Percentiles rank a stretch among this genome's conserved stretches.
Evolutionary conservation across 495 filamentous ascomycete genomes (phyloP).

Genomic region (Penicillium canariense): DNA sequence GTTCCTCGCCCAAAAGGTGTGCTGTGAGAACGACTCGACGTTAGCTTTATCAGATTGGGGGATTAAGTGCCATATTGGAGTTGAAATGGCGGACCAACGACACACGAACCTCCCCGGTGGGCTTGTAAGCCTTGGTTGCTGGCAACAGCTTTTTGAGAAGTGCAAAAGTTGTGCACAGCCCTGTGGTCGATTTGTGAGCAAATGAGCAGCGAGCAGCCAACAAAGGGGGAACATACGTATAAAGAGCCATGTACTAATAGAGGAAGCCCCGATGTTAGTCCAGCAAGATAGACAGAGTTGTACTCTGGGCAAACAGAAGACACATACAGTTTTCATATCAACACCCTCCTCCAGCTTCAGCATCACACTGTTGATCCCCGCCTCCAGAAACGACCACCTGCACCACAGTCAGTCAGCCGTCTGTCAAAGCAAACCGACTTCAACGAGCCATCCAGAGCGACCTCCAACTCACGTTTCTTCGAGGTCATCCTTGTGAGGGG

Average conservation of each 20-base stretch:
- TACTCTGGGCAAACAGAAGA: background rate
- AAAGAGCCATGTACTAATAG: slow-evolving; percentile 89
- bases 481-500: slow-evolving; percentile 79
- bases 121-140: slow-evolving; percentile 51
- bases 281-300: background rate
- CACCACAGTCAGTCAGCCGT: slow-evolving; percentile 16
- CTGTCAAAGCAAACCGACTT: background rate
- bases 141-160: slow-evolving; percentile 85
- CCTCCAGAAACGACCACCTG: slow-evolving; percentile 87
- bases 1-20: slow-evolving; percentile 91
- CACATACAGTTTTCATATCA: slow-evolving; percentile 83
- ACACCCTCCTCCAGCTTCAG: slow-evolving; percentile 83
- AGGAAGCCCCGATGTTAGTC: slow-evolving; percentile 12
- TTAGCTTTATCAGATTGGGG: slow-evolving; percentile 2
- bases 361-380: slow-evolving; percentile 90
- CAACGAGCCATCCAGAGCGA: background rate
- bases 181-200: slow-evolving; percentile 45
- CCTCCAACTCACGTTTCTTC: slow-evolving; percentile 66
- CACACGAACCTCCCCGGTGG: slow-evolving; percentile 79
- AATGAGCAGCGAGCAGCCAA: background rate
- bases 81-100: too few relatives aligned
- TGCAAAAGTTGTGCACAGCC: slow-evolving; percentile 98
- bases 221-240: slow-evolving; percentile 65
- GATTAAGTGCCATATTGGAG: background rate
- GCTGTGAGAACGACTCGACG: slow-evolving; percentile 46